These are phyloP conservation scores for Phytophthora boehmeriae DNA, from an alignment of 352 stramenopile species.

Conservation along the genomic window DNA sequence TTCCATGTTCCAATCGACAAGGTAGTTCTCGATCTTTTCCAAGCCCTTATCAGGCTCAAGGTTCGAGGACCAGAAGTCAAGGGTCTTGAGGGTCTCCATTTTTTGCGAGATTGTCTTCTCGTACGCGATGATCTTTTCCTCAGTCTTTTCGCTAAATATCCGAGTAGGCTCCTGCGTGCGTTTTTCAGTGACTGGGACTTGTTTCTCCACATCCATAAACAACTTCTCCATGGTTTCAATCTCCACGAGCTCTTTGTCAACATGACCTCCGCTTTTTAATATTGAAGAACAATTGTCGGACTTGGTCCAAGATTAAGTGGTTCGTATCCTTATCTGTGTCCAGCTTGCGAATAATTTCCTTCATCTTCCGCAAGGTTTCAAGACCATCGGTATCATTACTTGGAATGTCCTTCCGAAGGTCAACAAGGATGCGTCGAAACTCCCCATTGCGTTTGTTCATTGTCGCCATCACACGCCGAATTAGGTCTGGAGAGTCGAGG, in stretches of 20 bases:
- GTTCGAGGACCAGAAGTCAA: constrained; percentile 87
- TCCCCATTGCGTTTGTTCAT: constrained; percentile 89
- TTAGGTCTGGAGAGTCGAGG: constrained; percentile 73
- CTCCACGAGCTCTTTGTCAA: constrained; percentile 85
- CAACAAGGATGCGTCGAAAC: constrained; percentile 77
- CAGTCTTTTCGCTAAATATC: constrained; percentile 92
- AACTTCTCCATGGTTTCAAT: constrained; percentile 88
- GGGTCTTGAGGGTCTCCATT: constrained; percentile 76
- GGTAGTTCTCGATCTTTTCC: constrained; percentile 85
- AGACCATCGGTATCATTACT: constrained; percentile 80
- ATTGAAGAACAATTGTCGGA: constrained; percentile 74
- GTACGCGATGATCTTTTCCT: constrained; percentile 94
- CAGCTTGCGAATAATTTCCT: constrained; percentile 86
- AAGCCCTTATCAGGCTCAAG: constrained; percentile 80
- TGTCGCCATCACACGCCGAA: constrained; percentile 71
- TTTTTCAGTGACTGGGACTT: constrained; percentile 79
- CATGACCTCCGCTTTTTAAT: constrained; percentile 82
- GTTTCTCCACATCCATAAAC: constrained; percentile 79
- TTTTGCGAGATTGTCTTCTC: constrained; percentile 90
- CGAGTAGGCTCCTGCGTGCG: constrained; percentile 77
- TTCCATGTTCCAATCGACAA: constrained; percentile 88
- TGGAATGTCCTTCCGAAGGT: constrained; percentile 84
- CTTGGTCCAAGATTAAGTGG: constrained; percentile 77
- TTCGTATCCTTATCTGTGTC: constrained; percentile 74
- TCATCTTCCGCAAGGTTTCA: constrained; percentile 80